These are phyloP conservation scores for Crucibulum laeve DNA, from an alignment of 768 basidiomycete genomes.

Conservation along the genomic window DNA sequence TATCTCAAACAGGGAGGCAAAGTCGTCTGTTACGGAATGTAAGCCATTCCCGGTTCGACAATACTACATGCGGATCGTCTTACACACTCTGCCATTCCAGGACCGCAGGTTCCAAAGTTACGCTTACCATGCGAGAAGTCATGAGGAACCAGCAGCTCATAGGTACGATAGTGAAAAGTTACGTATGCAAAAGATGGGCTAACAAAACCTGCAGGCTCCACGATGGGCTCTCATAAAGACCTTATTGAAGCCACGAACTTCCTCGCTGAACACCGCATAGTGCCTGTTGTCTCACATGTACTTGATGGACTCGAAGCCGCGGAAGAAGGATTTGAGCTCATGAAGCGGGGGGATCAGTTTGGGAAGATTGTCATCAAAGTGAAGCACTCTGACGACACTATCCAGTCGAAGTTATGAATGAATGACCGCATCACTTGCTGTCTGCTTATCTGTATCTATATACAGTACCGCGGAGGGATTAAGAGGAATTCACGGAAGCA, in stretches of 20 bases:
- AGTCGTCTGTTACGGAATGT: constrained; percentile 69
- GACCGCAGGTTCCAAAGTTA: constrained; percentile 56
- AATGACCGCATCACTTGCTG: no score
- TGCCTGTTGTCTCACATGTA: constrained; percentile 67
- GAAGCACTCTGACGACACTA: no score
- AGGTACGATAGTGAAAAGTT: constrained; percentile 53
- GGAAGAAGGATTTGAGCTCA: constrained; percentile 66
- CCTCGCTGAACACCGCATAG: constrained; percentile 58
- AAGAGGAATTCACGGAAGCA: no score
- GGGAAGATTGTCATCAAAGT: constrained; percentile 72
- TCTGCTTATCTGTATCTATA: no score
- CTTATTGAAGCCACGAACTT: constrained; percentile 70
- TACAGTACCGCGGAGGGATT: no score
- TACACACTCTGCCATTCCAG: constrained; percentile 25
- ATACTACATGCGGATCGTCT: background rate
- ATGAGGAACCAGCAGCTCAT: constrained; percentile 70
- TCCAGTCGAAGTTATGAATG: no score
- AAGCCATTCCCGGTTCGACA: constrained; percentile 13
- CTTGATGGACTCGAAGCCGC: constrained; percentile 60
- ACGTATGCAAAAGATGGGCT: no score
- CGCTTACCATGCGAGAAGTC: constrained; percentile 76
- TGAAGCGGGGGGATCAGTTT: constrained; percentile 64
- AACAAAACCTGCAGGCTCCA: no score
- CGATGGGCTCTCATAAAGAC: constrained; percentile 80
- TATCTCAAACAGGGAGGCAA: constrained; percentile 53